Base-by-base conservation (phyloP, 106 monocot species). In the Dendrobium officinale region DNA sequence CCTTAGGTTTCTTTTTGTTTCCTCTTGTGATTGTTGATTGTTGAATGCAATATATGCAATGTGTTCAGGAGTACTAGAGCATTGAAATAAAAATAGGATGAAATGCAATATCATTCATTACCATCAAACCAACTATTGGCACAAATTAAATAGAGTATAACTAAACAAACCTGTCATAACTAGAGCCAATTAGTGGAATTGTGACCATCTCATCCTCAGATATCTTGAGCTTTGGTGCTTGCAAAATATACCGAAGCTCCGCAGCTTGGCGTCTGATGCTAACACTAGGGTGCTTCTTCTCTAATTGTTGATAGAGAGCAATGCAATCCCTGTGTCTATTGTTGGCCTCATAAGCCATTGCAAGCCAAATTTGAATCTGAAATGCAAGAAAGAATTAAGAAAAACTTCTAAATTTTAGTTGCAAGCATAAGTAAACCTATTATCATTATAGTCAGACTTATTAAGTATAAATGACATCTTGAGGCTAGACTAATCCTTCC, bases 351-450 rank as follows among this genome's bases (percentile, higher is more conserved):
- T 95, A 98, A 31, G 98, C 98, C 98, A 98, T 98, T 2, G 98
- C 98, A 68, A 98, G 92, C 98, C 98, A 98, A 75, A 98, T 98
- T 82, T 98, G 98, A 79, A 98, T 91, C 98, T 96, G 84, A 72
- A 88, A 77, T 54, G 56, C 47, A 6, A 47, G 9, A 51, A 51
- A 49, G 0, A 51, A 51, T 11, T 51, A 51, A 9, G 2, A 51
- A 51, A 76, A 7, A 37, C 17, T 27, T 43, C 11, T 68, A 13
- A 70, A 70, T 10, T 5, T 70, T 70, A 33, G 31, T 70, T 70
- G 70, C 27, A n/a, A 68, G 7, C 26, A 27, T 31, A 70, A 29
- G 37, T 33, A 10, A 37, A 37, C 37, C 5, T 15, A 70, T 51
- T 51, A 9, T 70, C 20, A 15, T 13, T 37, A 70, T 1, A 13